Percentiles rank a stretch among this genome's conserved stretches.
Evolutionary conservation across 2,329 filamentous ascomycete genomes (phyloP).

Genomic region (Trichoderma hamatum): DNA sequence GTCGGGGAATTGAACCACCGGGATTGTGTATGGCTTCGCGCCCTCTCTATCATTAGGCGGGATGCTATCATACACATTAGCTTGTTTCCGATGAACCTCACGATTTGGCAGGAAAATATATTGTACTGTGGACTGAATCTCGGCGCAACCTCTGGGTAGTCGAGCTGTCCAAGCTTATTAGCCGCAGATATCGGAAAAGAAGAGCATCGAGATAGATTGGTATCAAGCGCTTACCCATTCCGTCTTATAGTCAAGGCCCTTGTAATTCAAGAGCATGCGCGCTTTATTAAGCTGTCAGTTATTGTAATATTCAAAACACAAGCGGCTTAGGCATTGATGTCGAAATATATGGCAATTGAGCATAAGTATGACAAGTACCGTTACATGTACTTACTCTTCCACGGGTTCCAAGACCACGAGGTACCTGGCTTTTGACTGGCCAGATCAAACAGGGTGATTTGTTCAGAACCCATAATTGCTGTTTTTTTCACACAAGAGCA

Average conservation of each 20-base stretch:
- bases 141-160: slow-evolving; percentile 66
- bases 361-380: not conserved
- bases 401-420: slow-evolving; percentile 69
- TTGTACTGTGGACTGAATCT: slow-evolving; percentile 58
- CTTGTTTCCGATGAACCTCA: not conserved
- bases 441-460: slow-evolving; percentile 64
- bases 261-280: slow-evolving; percentile 68
- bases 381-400: slow-evolving; percentile 57
- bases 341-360: not conserved
- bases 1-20: slow-evolving; percentile 58
- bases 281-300: slow-evolving; percentile 45
- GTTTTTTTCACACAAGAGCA: not conserved
- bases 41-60: slow-evolving; percentile 22
- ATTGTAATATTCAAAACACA: not conserved
- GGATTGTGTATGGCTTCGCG: slow-evolving; percentile 39
- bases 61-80: slow-evolving; percentile 9
- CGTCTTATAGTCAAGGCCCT: slow-evolving; percentile 67
- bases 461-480: slow-evolving; percentile 37
- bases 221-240: slow-evolving; percentile 54
- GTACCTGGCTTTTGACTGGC: slow-evolving; percentile 53
- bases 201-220: not conserved
- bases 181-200: not conserved
- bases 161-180: slow-evolving; percentile 43
- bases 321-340: not conserved
- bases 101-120: not conserved